Percentiles rank a stretch among this genome's conserved stretches.
phyloP scores from a whole-genome alignment of 306 rosid genomes.

The Sindora glabra region DNA sequence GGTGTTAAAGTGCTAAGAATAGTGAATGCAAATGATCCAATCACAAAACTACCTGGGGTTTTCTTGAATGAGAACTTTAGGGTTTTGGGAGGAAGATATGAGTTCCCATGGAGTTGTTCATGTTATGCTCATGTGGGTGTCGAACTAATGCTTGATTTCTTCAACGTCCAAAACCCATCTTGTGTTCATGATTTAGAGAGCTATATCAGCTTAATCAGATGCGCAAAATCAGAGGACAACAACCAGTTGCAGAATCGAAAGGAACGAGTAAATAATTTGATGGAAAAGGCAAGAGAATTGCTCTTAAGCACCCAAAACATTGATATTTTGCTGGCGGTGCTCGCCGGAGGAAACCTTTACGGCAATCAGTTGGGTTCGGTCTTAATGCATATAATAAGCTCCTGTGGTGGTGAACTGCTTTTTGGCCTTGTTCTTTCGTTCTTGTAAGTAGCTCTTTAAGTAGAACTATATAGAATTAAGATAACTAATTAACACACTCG shows the following conservation, averaged over 20 bases:
- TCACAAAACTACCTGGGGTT: conserved; percentile 82
- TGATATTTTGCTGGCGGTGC: conserved; percentile 25
- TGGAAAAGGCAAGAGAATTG: conserved; percentile 30
- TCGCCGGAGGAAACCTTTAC: neutral
- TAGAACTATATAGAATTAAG: too few species aligned
- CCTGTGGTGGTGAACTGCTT: conserved; percentile 26
- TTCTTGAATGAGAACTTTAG: conserved; percentile 75
- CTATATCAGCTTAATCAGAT: conserved; percentile 45
- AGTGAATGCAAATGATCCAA: conserved; percentile 73
- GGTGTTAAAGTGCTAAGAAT: conserved; percentile 74
- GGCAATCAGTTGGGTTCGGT: conserved; percentile 18
- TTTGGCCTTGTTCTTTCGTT: conserved; percentile 37
- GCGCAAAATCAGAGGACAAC: conserved; percentile 12
- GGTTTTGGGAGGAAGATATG: conserved; percentile 56
- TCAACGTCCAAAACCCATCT: conserved; percentile 74
- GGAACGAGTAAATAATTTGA: conserved; percentile 16
- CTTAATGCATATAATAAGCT: conserved; percentile 23
- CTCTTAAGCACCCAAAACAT: conserved; percentile 22
- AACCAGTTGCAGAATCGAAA: neutral
- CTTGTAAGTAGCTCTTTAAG: conserved; percentile 9
- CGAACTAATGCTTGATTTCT: conserved; percentile 67
- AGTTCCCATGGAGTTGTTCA: conserved; percentile 60
- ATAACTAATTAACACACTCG: too few species aligned
- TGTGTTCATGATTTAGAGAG: conserved; percentile 85
- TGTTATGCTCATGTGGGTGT: conserved; percentile 92